Conservation (phyloP, 1,139 yeast species). For the Wickerhamomyces sp. region DNA sequence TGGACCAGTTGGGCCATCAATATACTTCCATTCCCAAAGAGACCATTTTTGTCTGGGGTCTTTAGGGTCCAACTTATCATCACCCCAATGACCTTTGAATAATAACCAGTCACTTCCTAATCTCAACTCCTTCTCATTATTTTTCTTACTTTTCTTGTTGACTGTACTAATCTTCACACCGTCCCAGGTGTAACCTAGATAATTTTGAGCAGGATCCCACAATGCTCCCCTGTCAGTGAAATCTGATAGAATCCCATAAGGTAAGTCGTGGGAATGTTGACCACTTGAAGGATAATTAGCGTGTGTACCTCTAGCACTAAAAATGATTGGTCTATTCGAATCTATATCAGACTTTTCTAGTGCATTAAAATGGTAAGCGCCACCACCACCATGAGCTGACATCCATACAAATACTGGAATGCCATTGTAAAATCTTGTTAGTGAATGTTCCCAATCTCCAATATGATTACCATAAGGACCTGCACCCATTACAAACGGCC, state of each 20-base stretch:
- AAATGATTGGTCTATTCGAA: conserved; percentile 62
- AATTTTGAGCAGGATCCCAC: conserved; percentile 89
- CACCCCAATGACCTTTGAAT: conserved; percentile 91
- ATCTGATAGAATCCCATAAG: conserved; percentile 78
- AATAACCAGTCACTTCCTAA: conserved; percentile 72
- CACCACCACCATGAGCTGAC: conserved; percentile 98
- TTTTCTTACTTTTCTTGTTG: conserved; percentile 29
- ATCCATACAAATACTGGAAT: conserved; percentile 91
- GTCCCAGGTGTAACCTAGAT: conserved; percentile 74
- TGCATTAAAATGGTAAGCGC: conserved; percentile 74
- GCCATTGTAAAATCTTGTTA: conserved; percentile 80
- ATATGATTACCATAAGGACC: conserved; percentile 97
- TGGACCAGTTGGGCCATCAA: conserved; percentile 93
- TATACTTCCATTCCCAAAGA: conserved; percentile 84
- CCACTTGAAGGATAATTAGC: conserved; percentile 97
- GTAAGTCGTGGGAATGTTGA: conserved; percentile 92
- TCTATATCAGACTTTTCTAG: conserved; percentile 60
- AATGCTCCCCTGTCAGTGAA: conserved; percentile 92
- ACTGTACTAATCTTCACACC: conserved; percentile 39
- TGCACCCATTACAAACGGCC: conserved; percentile 95
- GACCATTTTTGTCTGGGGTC: conserved; percentile 85
- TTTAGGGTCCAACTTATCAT: conserved; percentile 54
- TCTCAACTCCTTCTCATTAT: conserved; percentile 49
- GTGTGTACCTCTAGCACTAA: conserved; percentile 93
- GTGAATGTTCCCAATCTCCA: conserved; percentile 97